These are phyloP conservation scores for Cryphonectria carpinicola DNA, from an alignment of 2,329 filamentous ascomycete species.

Conservation along the genomic window DNA sequence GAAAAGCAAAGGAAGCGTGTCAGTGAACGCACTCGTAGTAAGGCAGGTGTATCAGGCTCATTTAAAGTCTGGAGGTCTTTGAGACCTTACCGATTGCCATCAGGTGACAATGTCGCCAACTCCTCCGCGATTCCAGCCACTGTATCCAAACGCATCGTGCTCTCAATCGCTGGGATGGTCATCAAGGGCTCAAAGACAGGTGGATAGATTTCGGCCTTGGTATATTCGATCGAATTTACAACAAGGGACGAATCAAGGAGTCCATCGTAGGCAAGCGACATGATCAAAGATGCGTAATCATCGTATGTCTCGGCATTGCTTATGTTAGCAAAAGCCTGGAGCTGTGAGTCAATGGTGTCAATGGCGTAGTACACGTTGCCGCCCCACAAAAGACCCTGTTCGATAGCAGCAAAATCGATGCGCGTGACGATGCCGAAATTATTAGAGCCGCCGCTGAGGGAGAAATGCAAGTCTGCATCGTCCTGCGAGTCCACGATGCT, in stretches of 20 bases:
- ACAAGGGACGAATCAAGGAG: background rate
- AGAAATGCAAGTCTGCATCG: background rate
- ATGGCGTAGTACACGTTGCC: constrained; percentile 34
- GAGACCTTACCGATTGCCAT: background rate
- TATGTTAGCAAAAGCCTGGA: background rate
- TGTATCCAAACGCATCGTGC: background rate
- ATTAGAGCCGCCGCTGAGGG: constrained; percentile 8
- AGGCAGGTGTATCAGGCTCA: background rate
- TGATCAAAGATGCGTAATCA: background rate
- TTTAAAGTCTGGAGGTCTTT: background rate
- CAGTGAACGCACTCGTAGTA: background rate
- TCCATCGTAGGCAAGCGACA: background rate
- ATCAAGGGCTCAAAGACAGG: background rate
- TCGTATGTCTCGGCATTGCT: background rate
- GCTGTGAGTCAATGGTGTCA: background rate
- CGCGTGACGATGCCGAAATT: constrained; percentile 14
- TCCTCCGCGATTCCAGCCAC: background rate
- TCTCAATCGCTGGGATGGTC: background rate
- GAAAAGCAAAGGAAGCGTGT: background rate
- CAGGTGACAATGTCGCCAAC: background rate
- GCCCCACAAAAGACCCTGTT: constrained; percentile 37
- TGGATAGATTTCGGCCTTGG: background rate
- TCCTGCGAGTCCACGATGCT: background rate
- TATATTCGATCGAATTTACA: background rate
- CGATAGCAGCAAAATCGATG: constrained; percentile 20